Evolutionary conservation across 2,329 filamentous ascomycete genomes (phyloP).

Genomic region (Aspergillus floridensis): DNA sequence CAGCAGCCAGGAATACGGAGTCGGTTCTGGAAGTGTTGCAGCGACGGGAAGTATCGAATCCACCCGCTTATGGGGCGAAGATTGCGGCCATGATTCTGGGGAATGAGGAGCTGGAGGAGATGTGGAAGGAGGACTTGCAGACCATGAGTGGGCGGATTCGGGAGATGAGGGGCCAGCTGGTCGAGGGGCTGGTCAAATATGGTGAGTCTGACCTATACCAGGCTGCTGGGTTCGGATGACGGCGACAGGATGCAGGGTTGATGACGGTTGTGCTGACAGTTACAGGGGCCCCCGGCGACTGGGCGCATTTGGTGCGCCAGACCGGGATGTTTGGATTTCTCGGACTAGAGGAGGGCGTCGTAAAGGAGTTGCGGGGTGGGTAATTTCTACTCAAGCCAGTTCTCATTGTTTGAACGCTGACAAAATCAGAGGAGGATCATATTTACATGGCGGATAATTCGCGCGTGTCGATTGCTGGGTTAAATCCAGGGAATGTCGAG

Average conservation of each 20-base stretch:
- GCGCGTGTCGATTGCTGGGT: slow-evolving; percentile 89
- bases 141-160: slow-evolving; percentile 94
- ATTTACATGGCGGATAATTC: slow-evolving; percentile 71
- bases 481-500: slow-evolving; percentile 59
- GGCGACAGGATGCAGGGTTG: neutral
- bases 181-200: slow-evolving; percentile 51
- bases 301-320: slow-evolving; percentile 65
- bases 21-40: slow-evolving; percentile 16
- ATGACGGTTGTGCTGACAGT: slow-evolving; percentile 36
- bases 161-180: slow-evolving; percentile 75
- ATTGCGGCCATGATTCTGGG: slow-evolving; percentile 80
- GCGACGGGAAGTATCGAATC: slow-evolving; percentile 84
- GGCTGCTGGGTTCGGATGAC: no score
- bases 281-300: slow-evolving; percentile 72
- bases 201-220: neutral
- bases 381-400: neutral
- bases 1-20: slow-evolving; percentile 10
- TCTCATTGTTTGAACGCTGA: neutral
- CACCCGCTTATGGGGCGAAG: slow-evolving; percentile 84
- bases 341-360: slow-evolving; percentile 46
- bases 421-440: slow-evolving; percentile 40
- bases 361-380: slow-evolving; percentile 35
- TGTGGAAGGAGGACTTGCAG: slow-evolving; percentile 85
- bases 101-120: slow-evolving; percentile 68
- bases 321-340: slow-evolving; percentile 96